A percentile compares a stretch with the other conserved stretches of the same genome.
Conservation (phyloP, 1,284 basidiomycete species). For the Mycosarcoma maydis region DNA sequence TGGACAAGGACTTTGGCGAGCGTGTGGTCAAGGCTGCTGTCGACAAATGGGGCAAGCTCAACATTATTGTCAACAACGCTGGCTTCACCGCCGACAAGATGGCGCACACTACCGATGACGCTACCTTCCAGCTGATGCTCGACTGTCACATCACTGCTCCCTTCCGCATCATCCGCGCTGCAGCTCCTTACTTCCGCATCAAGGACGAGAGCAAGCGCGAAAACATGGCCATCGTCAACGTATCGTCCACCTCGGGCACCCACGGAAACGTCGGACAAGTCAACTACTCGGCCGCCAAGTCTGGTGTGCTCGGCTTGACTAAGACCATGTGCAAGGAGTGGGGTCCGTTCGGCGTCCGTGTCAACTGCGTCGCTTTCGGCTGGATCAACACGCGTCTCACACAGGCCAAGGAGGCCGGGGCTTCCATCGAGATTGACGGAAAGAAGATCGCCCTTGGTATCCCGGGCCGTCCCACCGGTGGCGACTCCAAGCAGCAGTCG, state of each 20-base stretch:
- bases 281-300: slow-evolving; percentile 73
- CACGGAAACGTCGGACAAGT: slow-evolving; percentile 76
- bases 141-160: slow-evolving; percentile 73
- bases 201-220: slow-evolving; percentile 73
- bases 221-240: slow-evolving; percentile 71
- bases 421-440: slow-evolving; percentile 79
- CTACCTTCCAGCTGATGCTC: slow-evolving; percentile 81
- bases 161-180: slow-evolving; percentile 83
- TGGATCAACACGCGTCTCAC: slow-evolving; percentile 77
- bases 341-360: slow-evolving; percentile 79
- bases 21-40: slow-evolving; percentile 80
- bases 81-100: slow-evolving; percentile 87
- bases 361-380: slow-evolving; percentile 81
- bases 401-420: slow-evolving; percentile 79
- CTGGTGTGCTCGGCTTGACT: slow-evolving; percentile 72
- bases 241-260: slow-evolving; percentile 50
- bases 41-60: slow-evolving; percentile 64
- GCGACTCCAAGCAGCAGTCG: slow-evolving; percentile 72
- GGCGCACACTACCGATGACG: slow-evolving; percentile 85
- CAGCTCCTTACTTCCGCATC: slow-evolving; percentile 83
- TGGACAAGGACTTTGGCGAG: slow-evolving; percentile 76
- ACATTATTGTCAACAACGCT: slow-evolving; percentile 80
- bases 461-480: slow-evolving; percentile 69
- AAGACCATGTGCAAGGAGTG: slow-evolving; percentile 89
- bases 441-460: slow-evolving; percentile 82